A percentile compares a stretch with the other conserved stretches of the same genome.
phyloP scores from a whole-genome alignment of 371 early-diverging fungal genomes.

The Massospora cicadina region DNA sequence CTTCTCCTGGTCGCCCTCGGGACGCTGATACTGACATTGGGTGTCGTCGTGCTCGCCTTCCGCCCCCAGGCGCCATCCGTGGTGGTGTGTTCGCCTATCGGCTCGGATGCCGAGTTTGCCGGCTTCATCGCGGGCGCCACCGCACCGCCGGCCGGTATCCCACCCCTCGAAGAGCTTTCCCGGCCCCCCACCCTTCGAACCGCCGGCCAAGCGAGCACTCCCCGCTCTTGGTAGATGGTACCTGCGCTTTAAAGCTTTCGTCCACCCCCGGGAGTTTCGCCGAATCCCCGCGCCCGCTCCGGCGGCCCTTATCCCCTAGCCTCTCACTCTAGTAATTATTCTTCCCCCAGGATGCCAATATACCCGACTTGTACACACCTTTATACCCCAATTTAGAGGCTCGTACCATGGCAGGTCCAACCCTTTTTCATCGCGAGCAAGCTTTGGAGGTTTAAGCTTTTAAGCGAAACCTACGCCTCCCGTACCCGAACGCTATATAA shows the following conservation, averaged over 20 bases:
- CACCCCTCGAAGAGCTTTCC: not conserved
- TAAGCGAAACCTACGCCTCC: too few species aligned
- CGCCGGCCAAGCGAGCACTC: not conserved
- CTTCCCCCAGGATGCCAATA: too few species aligned
- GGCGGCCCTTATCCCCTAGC: not conserved
- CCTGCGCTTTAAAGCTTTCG: not conserved
- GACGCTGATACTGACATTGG: conserved; percentile 36
- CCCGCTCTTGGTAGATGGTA: not conserved
- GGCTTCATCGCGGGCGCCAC: not conserved
- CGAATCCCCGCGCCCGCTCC: not conserved
- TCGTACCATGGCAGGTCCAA: too few species aligned
- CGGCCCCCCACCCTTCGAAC: not conserved
- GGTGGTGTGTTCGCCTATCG: not conserved
- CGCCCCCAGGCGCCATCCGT: conserved; percentile 3
- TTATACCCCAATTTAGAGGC: too few species aligned
- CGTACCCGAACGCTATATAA: too few species aligned
- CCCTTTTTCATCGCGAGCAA: too few species aligned
- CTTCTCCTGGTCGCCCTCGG: conserved; percentile 42
- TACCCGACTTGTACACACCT: too few species aligned
- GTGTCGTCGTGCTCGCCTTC: conserved; percentile 42
- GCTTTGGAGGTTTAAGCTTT: too few species aligned
- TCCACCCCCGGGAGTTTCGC: not conserved
- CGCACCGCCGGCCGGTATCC: not conserved
- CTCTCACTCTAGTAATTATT: not conserved
- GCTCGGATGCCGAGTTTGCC: not conserved